Evolutionary conservation across 2,329 filamentous ascomycete species (phyloP), one percentile per base, ranked within the genome.

Genomic region (Pyrenochaeta sp.): DNA sequence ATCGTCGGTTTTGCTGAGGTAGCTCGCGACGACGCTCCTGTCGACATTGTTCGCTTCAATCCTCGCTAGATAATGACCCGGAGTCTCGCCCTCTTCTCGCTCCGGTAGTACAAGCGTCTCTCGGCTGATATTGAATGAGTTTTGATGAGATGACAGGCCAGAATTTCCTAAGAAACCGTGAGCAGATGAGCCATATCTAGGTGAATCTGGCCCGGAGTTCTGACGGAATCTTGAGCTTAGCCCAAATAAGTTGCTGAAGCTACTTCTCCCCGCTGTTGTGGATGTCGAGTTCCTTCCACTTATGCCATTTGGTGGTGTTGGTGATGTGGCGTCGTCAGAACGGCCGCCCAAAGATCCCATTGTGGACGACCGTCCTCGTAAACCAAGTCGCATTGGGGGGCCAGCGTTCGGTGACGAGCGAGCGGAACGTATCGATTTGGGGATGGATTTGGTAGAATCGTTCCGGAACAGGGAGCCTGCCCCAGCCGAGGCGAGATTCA

Each of bases 161-260:
- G 92, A 91, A 1, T 89, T 93, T 10, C 84, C 86, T 24, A 88
- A 85, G 8, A 87, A 88, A 51, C 88, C 78, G 51, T 77, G 71
- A 59, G 76, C 79, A 56, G 79, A 79, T n/a, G 89, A 89, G 13
- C 89, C 89, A 71, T 91, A 87, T 15, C 68, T 60, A 9, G 76
- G 85, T 48, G 84, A 84, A 40, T 86, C 80, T 5, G 90, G 85
- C 47, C 96, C 93, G 0, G 91, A 91, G 67, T 92, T 91, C 70
- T 96, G 91, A 48, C 94, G 87, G 58, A 97, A 84, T 62, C 93
- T 87, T 62, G 88, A 85, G 22, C 86, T 83, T 34, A 97, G 81
- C 13, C 88, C 90, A 69, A 99, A 88, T 22, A 98, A 82, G 66
- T 97, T 95, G 52, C 93, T 92, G 68, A 99, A 92, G 77, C 94